A percentile compares a stretch with the other conserved stretches of the same genome.
phyloP scores from a whole-genome alignment of 805 yeast genomes.

The Cyberlindnera mycetangii region DNA sequence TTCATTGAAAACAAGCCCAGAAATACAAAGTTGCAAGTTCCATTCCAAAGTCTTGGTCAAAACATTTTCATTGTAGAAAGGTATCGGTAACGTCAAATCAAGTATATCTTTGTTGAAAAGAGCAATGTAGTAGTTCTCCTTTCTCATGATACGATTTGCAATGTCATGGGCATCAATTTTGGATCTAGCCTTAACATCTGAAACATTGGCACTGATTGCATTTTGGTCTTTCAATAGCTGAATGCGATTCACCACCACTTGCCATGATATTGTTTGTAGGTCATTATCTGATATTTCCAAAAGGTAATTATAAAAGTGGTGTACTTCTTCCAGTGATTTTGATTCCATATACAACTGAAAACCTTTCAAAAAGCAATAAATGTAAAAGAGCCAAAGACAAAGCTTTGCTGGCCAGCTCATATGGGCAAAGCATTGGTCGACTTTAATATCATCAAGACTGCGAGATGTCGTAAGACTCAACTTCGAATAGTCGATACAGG shows the following conservation, averaged over 20 bases:
- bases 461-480: conserved; percentile 32
- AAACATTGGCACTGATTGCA: conserved; percentile 48
- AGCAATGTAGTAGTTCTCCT: conserved; percentile 91
- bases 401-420: conserved; percentile 53
- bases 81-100: conserved; percentile 59
- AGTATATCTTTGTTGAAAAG: conserved; percentile 75
- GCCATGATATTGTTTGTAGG: conserved; percentile 92
- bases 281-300: conserved; percentile 76
- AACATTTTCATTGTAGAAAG: conserved; percentile 39
- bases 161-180: conserved; percentile 89
- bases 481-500: conserved; percentile 71
- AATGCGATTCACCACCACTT: conserved; percentile 71
- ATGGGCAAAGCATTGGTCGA: conserved; percentile 38
- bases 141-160: conserved; percentile 94
- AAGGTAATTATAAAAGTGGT: conserved; percentile 70
- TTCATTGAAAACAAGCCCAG: conserved; percentile 80
- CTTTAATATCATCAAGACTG: conserved; percentile 31
- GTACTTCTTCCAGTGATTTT: conserved; percentile 67
- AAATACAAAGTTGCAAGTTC: conserved; percentile 85
- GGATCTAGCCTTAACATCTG: conserved; percentile 65
- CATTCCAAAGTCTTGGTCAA: conserved; percentile 90
- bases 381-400: conserved; percentile 58
- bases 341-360: conserved; percentile 60
- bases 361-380: conserved; percentile 49
- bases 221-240: conserved; percentile 77